Evolutionary conservation across 2,329 filamentous ascomycete species (phyloP).

Genomic region (Aspergillus sp.): DNA sequence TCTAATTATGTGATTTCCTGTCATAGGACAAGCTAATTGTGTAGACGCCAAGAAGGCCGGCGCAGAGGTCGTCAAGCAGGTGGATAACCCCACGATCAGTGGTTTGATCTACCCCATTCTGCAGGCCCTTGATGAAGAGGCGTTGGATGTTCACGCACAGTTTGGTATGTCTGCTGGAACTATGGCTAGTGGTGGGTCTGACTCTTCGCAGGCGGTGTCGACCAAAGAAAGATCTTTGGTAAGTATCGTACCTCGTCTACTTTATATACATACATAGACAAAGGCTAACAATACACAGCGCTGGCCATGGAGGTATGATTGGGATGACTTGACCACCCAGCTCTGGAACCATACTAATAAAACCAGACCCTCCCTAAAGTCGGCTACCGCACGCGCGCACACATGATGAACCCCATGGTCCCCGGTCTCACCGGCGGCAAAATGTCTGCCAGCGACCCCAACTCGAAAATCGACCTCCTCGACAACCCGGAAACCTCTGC

Average conservation of each 20-base stretch:
- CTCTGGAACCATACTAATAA: slow-evolving; percentile 19
- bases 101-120: slow-evolving; percentile 67
- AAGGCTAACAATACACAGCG: not conserved
- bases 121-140: slow-evolving; percentile 82
- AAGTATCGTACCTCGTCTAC: slow-evolving; percentile 41
- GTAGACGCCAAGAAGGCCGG: slow-evolving; percentile 72
- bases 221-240: slow-evolving; percentile 15
- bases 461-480: slow-evolving; percentile 67
- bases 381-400: slow-evolving; percentile 65
- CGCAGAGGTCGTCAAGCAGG: slow-evolving; percentile 88
- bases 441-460: slow-evolving; percentile 62
- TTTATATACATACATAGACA: not conserved
- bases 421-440: slow-evolving; percentile 73
- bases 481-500: slow-evolving; percentile 64
- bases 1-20: not conserved
- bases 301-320: not conserved
- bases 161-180: slow-evolving; percentile 48
- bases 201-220: slow-evolving; percentile 42
- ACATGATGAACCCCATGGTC: slow-evolving; percentile 80
- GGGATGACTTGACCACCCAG: too few species aligned
- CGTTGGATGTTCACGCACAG: slow-evolving; percentile 78
- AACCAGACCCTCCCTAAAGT: slow-evolving; percentile 73
- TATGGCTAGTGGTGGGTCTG: slow-evolving; percentile 39
- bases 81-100: slow-evolving; percentile 61
- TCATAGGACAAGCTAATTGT: not conserved